These are phyloP conservation scores for Mortierella sp. DNA, from an alignment of 371 early-diverging fungal genomes.

Conservation along the genomic window DNA sequence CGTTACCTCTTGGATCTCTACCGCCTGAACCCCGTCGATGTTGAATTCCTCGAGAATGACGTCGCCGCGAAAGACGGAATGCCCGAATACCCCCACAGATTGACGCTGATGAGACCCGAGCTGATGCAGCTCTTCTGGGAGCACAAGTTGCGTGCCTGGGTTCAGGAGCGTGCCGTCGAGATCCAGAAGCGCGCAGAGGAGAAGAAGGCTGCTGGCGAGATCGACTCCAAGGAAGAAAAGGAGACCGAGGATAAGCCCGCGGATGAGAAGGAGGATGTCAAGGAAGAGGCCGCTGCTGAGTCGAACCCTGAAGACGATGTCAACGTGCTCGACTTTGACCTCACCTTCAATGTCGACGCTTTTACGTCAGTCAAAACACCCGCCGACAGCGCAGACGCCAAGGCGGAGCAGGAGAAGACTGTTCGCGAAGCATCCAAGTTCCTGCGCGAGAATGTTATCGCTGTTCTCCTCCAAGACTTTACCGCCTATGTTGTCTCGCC, in stretches of 20 bases:
- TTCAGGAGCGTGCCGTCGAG: slow-evolving; percentile 66
- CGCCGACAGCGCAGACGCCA: slow-evolving; percentile 39
- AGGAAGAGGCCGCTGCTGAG: slow-evolving; percentile 12
- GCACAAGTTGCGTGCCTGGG: slow-evolving; percentile 75
- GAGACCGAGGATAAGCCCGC: slow-evolving; percentile 56
- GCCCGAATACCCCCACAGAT: slow-evolving; percentile 90
- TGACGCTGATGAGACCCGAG: slow-evolving; percentile 90
- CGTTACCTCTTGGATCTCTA: slow-evolving; percentile 93
- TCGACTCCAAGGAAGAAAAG: slow-evolving; percentile 30
- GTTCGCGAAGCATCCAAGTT: slow-evolving; percentile 86
- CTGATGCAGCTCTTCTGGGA: slow-evolving; percentile 89
- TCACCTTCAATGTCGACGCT: slow-evolving; percentile 85
- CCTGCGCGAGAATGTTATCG: slow-evolving; percentile 75
- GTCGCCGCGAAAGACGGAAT: slow-evolving; percentile 60
- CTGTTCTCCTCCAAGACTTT: slow-evolving; percentile 77
- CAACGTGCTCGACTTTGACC: slow-evolving; percentile 73
- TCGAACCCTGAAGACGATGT: slow-evolving; percentile 60
- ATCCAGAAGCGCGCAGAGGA: slow-evolving; percentile 65
- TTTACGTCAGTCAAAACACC: slow-evolving; percentile 67
- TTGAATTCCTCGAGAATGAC: slow-evolving; percentile 85
- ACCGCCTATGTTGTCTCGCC: slow-evolving; percentile 80
- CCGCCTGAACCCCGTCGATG: slow-evolving; percentile 91
- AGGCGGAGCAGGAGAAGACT: slow-evolving; percentile 60
- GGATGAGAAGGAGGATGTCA: slow-evolving; percentile 33
- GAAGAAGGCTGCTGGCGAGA: slow-evolving; percentile 51